A percentile compares a stretch with the other conserved stretches of the same genome.
These are phyloP conservation scores for Bretschneidera sinensis DNA, from an alignment of 345 rosid species.

Conservation along the genomic window DNA sequence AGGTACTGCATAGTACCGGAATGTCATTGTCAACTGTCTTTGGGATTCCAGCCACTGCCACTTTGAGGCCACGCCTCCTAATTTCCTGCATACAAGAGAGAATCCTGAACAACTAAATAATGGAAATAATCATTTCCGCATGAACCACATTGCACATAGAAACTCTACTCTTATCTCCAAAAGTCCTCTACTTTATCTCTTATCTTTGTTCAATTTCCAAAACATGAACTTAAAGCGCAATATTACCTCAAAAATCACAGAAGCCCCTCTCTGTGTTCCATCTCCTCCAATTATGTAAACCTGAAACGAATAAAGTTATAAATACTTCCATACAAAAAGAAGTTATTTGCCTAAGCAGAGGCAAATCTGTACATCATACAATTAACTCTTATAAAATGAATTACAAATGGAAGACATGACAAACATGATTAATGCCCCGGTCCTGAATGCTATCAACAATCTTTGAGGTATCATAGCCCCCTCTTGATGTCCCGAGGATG, in stretches of 20 bases:
- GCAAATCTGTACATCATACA: no score
- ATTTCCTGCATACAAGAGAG: conserved; percentile 75
- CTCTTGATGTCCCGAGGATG: conserved; percentile 76
- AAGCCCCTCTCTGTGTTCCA: conserved; percentile 90
- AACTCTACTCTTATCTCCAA: no score
- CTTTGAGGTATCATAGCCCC: conserved; percentile 82
- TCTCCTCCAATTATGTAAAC: conserved; percentile 90
- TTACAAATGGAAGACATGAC: neutral
- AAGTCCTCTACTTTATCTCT: no score
- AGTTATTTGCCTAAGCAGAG: no score
- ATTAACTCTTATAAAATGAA: no score
- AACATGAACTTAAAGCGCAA: no score
- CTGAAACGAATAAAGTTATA: no score
- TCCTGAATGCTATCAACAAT: conserved; percentile 96
- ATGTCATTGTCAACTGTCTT: conserved; percentile 92
- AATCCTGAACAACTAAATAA: no score
- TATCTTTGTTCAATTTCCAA: no score
- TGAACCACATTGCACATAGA: no score
- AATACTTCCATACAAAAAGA: no score
- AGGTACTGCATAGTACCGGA: conserved; percentile 30
- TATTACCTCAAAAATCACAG: conserved; percentile 74
- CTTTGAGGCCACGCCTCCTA: conserved; percentile 75
- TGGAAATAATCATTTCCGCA: no score
- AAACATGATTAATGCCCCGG: conserved; percentile 88
- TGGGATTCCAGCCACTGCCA: conserved; percentile 82